phyloP scores from a whole-genome alignment of 2,329 filamentous ascomycete species.

The Hawksworthiomyces lignivorus region DNA sequence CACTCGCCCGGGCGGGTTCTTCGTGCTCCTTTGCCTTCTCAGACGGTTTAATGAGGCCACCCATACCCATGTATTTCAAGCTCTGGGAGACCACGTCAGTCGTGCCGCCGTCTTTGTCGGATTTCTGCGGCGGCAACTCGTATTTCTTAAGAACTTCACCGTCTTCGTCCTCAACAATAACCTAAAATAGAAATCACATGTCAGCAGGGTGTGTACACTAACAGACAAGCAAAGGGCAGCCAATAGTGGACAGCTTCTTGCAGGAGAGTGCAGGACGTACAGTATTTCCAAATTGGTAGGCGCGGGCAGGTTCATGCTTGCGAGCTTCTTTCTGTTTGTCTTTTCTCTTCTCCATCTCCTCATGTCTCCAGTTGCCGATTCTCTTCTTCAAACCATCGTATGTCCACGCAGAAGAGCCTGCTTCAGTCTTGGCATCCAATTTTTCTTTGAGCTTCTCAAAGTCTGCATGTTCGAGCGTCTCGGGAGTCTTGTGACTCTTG shows the following conservation, averaged over 20 bases:
- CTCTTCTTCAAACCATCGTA: constrained; percentile 41
- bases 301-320: constrained; percentile 64
- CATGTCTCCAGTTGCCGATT: constrained; percentile 45
- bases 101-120: constrained; percentile 29
- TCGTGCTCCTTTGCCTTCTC: constrained; percentile 24
- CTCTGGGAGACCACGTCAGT: constrained; percentile 32
- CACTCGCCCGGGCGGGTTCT: constrained; percentile 24
- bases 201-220: too few species aligned
- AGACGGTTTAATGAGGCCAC: constrained; percentile 32
- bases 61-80: constrained; percentile 48
- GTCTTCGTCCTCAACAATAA: constrained; percentile 79
- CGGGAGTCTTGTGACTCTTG: too few species aligned
- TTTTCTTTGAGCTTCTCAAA: constrained; percentile 16
- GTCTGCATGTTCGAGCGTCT: neutral
- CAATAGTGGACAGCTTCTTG: too few species aligned
- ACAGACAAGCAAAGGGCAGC: too few species aligned
- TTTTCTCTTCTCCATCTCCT: constrained; percentile 56
- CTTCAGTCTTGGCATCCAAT: constrained; percentile 21
- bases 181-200: constrained; percentile 24
- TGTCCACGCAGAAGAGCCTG: constrained; percentile 30
- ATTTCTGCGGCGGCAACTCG: constrained; percentile 55
- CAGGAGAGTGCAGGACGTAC: constrained; percentile 34
- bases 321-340: constrained; percentile 47
- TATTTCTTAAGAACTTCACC: constrained; percentile 83
- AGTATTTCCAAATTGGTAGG: constrained; percentile 79